These are phyloP conservation scores for Sechiopsis laciniata DNA, from an alignment of 306 rosid genomes.

Conservation along the genomic window DNA sequence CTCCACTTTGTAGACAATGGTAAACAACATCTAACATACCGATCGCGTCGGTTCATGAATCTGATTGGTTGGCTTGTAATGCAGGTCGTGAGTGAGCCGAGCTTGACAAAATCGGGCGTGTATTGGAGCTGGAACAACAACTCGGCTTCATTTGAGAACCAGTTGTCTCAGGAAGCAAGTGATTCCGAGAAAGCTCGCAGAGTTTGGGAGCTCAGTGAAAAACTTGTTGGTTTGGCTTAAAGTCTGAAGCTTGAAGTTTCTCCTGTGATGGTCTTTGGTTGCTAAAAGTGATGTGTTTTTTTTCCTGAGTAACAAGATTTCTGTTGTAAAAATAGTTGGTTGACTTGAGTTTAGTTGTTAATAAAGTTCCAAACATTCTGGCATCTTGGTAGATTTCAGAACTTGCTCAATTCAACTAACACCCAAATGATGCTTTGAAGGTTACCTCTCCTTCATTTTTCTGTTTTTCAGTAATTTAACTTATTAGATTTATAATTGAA, in stretches of 20 bases:
- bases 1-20: background rate
- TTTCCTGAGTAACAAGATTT: slow-evolving; percentile 35
- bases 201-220: slow-evolving; percentile 94
- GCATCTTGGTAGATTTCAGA: background rate
- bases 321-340: slow-evolving; percentile 34
- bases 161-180: slow-evolving; percentile 84
- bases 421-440: background rate
- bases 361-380: slow-evolving; percentile 33
- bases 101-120: slow-evolving; percentile 93
- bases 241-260: background rate
- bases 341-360: slow-evolving; percentile 24
- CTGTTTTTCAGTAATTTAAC: no score
- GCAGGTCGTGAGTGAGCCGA: slow-evolving; percentile 89
- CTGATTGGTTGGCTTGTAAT: slow-evolving; percentile 22
- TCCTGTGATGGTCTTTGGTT: background rate
- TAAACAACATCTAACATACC: background rate
- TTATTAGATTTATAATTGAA: background rate
- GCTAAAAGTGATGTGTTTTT: background rate
- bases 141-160: slow-evolving; percentile 93
- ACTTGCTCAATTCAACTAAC: background rate
- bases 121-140: slow-evolving; percentile 98
- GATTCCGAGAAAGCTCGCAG: slow-evolving; percentile 76
- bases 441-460: background rate
- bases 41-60: slow-evolving; percentile 16
- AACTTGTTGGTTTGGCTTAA: slow-evolving; percentile 86